phyloP scores from a whole-genome alignment of 1,284 basidiomycete genomes.

The Naganishia albida region DNA sequence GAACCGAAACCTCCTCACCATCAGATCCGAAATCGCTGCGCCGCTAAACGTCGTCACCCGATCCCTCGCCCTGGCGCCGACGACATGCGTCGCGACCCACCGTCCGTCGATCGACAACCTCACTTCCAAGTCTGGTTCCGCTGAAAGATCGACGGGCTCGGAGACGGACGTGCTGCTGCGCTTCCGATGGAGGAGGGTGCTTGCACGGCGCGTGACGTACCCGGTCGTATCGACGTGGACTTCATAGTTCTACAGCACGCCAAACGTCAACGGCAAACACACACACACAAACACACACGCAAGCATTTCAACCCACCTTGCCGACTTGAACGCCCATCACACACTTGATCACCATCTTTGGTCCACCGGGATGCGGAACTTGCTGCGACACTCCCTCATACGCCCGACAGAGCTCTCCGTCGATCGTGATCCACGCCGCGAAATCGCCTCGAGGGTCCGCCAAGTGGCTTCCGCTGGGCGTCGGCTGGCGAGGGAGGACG shows the following conservation, averaged over 20 bases:
- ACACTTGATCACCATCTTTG: neutral
- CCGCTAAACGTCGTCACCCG: conserved; percentile 1
- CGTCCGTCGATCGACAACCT: conserved; percentile 5
- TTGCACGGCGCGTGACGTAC: neutral
- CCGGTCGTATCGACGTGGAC: conserved; percentile 11
- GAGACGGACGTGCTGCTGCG: too few species aligned
- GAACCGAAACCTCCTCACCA: neutral
- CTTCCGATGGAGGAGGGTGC: too few species aligned
- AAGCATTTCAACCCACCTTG: neutral
- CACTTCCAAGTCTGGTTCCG: neutral
- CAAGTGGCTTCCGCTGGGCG: conserved; percentile 4
- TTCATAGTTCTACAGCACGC: conserved; percentile 1
- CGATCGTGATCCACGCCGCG: conserved; percentile 11
- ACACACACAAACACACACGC: neutral
- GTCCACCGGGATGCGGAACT: neutral
- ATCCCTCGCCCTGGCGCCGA: neutral
- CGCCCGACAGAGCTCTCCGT: conserved; percentile 7
- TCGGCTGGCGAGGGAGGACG: too few species aligned
- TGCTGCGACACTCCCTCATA: neutral
- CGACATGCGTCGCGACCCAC: conserved; percentile 5
- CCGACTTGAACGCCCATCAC: conserved; percentile 8
- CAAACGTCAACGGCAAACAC: neutral
- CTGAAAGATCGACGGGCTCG: neutral
- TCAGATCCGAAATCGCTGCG: neutral
- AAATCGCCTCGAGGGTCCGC: neutral